Conservation (phyloP, 345 rosid species). For the Syzygium grande region DNA sequence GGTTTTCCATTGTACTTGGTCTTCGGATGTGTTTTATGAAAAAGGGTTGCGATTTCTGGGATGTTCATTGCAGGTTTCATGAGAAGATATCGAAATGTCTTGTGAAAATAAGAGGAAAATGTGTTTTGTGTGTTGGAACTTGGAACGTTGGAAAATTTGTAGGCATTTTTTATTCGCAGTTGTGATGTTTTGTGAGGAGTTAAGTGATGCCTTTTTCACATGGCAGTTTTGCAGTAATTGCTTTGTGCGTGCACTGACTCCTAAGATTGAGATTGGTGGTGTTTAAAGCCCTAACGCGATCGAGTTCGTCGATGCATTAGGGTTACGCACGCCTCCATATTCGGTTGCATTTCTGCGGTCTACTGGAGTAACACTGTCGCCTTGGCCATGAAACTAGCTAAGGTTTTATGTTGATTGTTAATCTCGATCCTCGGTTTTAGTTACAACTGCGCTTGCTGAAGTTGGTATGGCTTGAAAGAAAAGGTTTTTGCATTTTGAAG, state of each 20-base stretch:
- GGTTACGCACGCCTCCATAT: conserved; percentile 33
- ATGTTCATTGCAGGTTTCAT: background rate
- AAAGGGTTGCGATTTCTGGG: background rate
- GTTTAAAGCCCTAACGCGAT: conserved; percentile 28
- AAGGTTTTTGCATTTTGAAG: background rate
- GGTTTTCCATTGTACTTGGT: background rate
- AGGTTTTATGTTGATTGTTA: background rate
- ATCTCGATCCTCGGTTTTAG: background rate
- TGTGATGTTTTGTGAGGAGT: conserved; percentile 1
- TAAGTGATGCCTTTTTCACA: background rate
- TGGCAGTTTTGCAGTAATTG: conserved; percentile 6
- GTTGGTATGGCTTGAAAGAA: background rate
- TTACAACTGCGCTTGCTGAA: background rate
- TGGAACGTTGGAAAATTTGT: background rate
- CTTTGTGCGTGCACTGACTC: conserved; percentile 8
- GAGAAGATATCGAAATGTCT: background rate
- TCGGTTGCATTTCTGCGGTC: background rate
- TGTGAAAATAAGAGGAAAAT: background rate
- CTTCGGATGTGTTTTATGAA: background rate
- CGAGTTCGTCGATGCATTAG: conserved; percentile 3
- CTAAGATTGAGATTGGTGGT: conserved; percentile 15
- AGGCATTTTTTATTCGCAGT: background rate
- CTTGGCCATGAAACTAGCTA: background rate
- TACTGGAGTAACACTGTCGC: background rate
- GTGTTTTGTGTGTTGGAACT: background rate